phyloP scores from a whole-genome alignment of 441 rosid genomes.

The Populus hybrid region DNA sequence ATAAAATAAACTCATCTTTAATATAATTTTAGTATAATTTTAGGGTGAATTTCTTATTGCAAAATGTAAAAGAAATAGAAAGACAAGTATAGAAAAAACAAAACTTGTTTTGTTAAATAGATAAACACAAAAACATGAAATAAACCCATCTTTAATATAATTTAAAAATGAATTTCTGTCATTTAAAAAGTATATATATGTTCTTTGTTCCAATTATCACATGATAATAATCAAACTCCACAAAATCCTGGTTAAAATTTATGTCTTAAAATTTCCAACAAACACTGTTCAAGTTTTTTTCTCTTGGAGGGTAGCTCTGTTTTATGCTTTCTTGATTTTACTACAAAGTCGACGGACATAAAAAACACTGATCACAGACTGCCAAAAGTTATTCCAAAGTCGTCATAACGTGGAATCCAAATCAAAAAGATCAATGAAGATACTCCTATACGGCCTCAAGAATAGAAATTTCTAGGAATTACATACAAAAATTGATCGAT shows the following conservation, averaged over 20 bases:
- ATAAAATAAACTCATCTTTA: no score
- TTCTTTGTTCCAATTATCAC: no score
- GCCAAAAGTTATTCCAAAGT: not conserved
- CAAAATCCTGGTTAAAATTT: not conserved
- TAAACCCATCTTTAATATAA: no score
- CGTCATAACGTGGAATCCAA: not conserved
- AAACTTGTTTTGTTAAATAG: no score
- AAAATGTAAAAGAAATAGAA: no score
- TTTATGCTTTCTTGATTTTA: not conserved
- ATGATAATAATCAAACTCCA: no score
- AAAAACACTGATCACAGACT: not conserved
- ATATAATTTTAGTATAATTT: no score
- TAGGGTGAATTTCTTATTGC: no score
- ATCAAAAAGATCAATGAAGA: not conserved
- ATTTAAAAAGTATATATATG: no score
- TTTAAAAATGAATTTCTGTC: no score
- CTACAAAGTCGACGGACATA: not conserved
- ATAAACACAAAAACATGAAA: no score
- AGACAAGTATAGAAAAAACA: no score
- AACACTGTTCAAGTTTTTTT: not conserved
- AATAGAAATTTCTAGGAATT: slow-evolving; percentile 17
- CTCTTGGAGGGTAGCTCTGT: not conserved
- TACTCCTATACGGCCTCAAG: not conserved
- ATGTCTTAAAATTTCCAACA: not conserved
- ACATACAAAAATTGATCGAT: not conserved